A percentile compares a stretch with the other conserved stretches of the same genome.
phyloP scores from a whole-genome alignment of 2,329 filamentous ascomycete species.

The Colletotrichum salicis region DNA sequence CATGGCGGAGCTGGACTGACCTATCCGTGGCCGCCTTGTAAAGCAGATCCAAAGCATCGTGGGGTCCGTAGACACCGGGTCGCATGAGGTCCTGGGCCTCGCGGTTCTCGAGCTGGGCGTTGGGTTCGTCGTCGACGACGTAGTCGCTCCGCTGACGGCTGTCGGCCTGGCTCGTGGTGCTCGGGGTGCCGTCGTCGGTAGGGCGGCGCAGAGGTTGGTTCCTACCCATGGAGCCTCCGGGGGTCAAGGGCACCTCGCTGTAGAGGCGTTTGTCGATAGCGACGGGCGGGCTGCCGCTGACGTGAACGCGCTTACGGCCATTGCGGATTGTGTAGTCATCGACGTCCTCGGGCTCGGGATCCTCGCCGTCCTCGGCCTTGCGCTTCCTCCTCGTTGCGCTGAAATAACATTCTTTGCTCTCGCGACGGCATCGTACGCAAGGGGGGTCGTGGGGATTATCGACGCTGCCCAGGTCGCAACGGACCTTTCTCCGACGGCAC shows the following conservation, averaged over 20 bases:
- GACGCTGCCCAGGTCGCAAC: conserved; percentile 76
- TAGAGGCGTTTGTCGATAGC: conserved; percentile 58
- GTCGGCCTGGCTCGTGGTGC: conserved; percentile 42
- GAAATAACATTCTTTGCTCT: conserved; percentile 98
- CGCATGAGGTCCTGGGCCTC: conserved; percentile 74
- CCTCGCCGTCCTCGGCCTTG: conserved; percentile 73
- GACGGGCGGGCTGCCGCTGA: conserved; percentile 56
- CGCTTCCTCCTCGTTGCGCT: conserved; percentile 93
- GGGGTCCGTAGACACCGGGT: conserved; percentile 84
- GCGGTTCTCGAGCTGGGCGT: conserved; percentile 71
- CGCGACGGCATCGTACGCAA: conserved; percentile 90
- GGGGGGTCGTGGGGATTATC: conserved; percentile 95
- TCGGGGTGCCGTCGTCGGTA: conserved; percentile 51
- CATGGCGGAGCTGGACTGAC: conserved; percentile 47
- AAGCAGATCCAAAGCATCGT: conserved; percentile 90
- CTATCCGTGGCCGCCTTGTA: conserved; percentile 84
- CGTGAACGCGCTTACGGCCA: conserved; percentile 74
- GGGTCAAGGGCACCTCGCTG: conserved; percentile 69
- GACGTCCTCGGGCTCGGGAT: conserved; percentile 54
- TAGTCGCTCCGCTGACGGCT: conserved; percentile 48
- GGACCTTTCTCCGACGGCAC: conserved; percentile 70
- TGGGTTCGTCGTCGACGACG: conserved; percentile 61
- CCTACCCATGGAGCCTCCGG: conserved; percentile 73
- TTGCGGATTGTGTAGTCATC: conserved; percentile 79
- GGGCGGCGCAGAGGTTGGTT: conserved; percentile 75